Evolutionary conservation across 2,329 filamentous ascomycete species (phyloP).

Genomic region (Venturia effusa): DNA sequence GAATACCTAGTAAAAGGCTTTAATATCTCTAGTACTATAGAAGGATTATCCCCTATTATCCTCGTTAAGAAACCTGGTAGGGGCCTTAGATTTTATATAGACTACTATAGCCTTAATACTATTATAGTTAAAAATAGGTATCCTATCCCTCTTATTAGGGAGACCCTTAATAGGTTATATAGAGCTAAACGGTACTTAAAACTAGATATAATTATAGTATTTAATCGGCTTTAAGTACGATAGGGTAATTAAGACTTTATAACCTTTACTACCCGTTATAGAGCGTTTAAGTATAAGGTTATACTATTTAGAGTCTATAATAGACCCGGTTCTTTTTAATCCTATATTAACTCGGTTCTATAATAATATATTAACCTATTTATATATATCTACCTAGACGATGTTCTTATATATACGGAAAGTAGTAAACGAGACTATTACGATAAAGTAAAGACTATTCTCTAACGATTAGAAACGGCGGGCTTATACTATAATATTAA

Average conservation of each 20-base stretch:
- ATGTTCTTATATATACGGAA: conserved; percentile 17
- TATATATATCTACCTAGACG: conserved; percentile 16
- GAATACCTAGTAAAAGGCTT: too few relatives aligned
- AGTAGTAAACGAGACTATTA: neutral
- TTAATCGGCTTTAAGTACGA: conserved; percentile 23
- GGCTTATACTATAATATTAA: conserved; percentile 12
- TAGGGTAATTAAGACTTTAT: conserved; percentile 23
- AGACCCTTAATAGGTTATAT: neutral
- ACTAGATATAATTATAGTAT: too few relatives aligned
- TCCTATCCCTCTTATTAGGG: conserved; percentile 7
- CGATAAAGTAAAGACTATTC: conserved; percentile 5
- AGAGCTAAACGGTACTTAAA: too few relatives aligned
- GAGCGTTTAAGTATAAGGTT: too few relatives aligned
- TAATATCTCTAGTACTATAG: too few relatives aligned
- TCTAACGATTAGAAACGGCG: conserved; percentile 2
- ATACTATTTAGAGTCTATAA: too few relatives aligned
- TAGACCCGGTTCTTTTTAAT: too few relatives aligned
- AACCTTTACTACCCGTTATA: conserved; percentile 23
- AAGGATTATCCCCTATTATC: too few relatives aligned
- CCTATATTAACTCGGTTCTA: too few relatives aligned
- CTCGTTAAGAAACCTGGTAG: too few relatives aligned
- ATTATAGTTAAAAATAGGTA: conserved; percentile 10
- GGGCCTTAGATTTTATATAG: too few relatives aligned
- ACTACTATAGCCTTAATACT: conserved; percentile 8
- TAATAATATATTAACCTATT: conserved; percentile 16